phyloP scores from a whole-genome alignment of 805 yeast genomes.

The Yarrowia sp. region DNA sequence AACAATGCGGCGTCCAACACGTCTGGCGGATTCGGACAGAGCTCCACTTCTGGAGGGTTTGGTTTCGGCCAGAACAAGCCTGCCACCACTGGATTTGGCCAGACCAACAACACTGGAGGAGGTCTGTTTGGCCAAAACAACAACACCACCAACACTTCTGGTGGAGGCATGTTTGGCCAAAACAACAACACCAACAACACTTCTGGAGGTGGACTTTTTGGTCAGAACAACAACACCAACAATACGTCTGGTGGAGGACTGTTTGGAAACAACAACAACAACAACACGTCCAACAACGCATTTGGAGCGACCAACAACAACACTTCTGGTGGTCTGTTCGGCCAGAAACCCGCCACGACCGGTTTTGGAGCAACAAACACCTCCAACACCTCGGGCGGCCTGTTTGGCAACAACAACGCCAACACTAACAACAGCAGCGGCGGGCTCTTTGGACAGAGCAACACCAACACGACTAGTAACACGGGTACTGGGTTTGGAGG shows the following conservation, averaged over 20 bases:
- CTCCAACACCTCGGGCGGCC: slow-evolving; percentile 27
- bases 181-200: slow-evolving; percentile 30
- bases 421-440: slow-evolving; percentile 29
- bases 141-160: slow-evolving; percentile 31
- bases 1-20: slow-evolving; percentile 32
- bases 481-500: slow-evolving; percentile 29
- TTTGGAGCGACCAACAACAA: slow-evolving; percentile 26
- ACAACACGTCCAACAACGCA: slow-evolving; percentile 22
- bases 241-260: slow-evolving; percentile 30
- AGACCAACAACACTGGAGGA: slow-evolving; percentile 29
- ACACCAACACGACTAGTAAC: slow-evolving; percentile 28
- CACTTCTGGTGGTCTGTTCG: slow-evolving; percentile 30
- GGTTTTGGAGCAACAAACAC: slow-evolving; percentile 31
- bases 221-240: slow-evolving; percentile 29
- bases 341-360: slow-evolving; percentile 26
- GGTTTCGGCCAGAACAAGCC: background rate
- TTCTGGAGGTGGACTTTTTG: slow-evolving; percentile 33
- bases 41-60: background rate
- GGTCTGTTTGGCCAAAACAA: slow-evolving; percentile 27
- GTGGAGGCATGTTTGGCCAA: slow-evolving; percentile 14
- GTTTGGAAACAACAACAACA: slow-evolving; percentile 29
- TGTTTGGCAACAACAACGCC: slow-evolving; percentile 31
- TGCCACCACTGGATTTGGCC: slow-evolving; percentile 43
- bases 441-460: slow-evolving; percentile 29
- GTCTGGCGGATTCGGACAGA: slow-evolving; percentile 28